phyloP scores from a whole-genome alignment of 306 rosid genomes.

The Cotoneaster glaucophyllus region DNA sequence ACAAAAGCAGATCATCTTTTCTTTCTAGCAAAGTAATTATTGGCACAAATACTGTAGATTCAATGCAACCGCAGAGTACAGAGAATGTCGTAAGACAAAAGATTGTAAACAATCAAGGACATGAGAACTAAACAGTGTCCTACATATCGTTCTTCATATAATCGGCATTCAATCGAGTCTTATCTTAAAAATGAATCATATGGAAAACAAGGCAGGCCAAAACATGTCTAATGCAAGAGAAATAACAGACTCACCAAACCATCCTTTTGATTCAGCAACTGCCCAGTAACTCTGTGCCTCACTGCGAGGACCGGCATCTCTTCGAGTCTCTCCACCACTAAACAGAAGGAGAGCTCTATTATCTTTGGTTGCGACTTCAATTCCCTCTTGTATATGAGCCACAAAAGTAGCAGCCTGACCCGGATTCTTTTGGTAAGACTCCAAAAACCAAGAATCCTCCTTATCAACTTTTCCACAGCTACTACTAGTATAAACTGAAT shows the following conservation, averaged over 20 bases:
- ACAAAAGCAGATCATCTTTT: background rate
- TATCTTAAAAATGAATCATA: background rate
- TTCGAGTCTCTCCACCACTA: constrained; percentile 95
- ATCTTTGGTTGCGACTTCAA: constrained; percentile 53
- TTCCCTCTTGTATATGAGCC: constrained; percentile 59
- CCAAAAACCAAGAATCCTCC: constrained; percentile 93
- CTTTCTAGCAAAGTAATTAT: background rate
- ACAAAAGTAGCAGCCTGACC: constrained; percentile 86
- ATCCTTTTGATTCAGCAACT: constrained; percentile 69
- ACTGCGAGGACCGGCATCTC: constrained; percentile 85
- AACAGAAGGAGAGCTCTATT: constrained; percentile 62
- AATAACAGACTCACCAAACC: constrained; percentile 70
- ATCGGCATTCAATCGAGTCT: background rate
- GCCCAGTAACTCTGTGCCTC: constrained; percentile 99
- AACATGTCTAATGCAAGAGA: background rate
- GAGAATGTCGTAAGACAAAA: background rate
- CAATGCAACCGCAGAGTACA: too few relatives aligned
- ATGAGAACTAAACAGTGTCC: background rate
- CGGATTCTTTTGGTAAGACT: constrained; percentile 82
- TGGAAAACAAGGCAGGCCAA: background rate
- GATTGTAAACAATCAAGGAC: background rate
- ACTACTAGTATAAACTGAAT: constrained; percentile 74
- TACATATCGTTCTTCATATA: background rate
- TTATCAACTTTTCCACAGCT: constrained; percentile 71
- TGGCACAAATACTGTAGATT: background rate